Conservation (phyloP, 306 rosid species). For the Inga oerstediana region DNA sequence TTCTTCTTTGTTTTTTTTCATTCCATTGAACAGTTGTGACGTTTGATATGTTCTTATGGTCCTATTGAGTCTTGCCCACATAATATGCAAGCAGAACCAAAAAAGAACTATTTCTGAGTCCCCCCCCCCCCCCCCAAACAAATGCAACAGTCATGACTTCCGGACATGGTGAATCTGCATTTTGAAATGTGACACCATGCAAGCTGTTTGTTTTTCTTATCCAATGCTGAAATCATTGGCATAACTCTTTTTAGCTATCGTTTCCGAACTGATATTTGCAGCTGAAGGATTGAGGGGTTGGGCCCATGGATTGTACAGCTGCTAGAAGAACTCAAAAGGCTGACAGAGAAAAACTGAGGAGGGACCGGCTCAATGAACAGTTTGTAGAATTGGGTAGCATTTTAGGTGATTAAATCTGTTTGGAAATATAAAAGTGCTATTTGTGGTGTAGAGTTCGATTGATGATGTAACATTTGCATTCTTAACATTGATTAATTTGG, state of each 20-base stretch:
- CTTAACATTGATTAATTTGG: not conserved
- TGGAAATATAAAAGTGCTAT: not conserved
- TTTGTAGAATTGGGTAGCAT: slow-evolving; percentile 69
- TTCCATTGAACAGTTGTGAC: not conserved
- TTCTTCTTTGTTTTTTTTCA: not conserved
- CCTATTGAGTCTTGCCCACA: not conserved
- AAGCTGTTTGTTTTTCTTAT: slow-evolving; percentile 21
- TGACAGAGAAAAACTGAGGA: slow-evolving; percentile 83
- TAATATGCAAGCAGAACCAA: not conserved
- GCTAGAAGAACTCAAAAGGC: slow-evolving; percentile 87
- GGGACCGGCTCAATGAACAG: slow-evolving; percentile 82
- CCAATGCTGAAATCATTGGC: slow-evolving; percentile 20
- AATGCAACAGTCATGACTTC: not conserved
- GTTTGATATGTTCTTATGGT: not conserved
- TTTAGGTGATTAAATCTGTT: slow-evolving; percentile 51
- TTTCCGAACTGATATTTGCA: slow-evolving; percentile 36
- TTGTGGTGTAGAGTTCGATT: not conserved
- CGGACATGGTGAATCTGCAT: slow-evolving; percentile 3
- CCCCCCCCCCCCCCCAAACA: not conserved
- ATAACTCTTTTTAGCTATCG: slow-evolving; percentile 15
- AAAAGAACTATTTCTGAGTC: not conserved
- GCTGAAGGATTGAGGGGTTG: slow-evolving; percentile 49
- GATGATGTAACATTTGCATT: not conserved
- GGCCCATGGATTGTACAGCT: slow-evolving; percentile 60
- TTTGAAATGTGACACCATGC: slow-evolving; percentile 17